Evolutionary conservation across 257 asterid species (phyloP), one percentile per base, ranked within the genome.

Genomic region (Fraxinus americana): DNA sequence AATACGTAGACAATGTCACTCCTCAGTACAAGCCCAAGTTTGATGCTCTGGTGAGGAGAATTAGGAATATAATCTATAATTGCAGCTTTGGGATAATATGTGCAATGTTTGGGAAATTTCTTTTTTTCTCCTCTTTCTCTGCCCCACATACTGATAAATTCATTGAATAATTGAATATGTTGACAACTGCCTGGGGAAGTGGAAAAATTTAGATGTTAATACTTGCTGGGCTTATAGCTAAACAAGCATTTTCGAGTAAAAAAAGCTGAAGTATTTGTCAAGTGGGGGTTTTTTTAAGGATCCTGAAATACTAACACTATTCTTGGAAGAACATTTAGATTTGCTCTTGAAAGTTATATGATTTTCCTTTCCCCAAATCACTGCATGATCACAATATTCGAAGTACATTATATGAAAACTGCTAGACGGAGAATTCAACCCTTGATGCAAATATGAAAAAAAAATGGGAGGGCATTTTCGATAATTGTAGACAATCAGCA

Each of bases 11-110:
- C 85, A 91, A 86, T 30, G 98, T 93, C 79, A 91, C 98, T 78
- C 98, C 96, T 70, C 84, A 93, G 83, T 93, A 90, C 86, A 89
- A 91, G 74, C 96, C 98, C 77, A 90, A 93, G 86, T 91, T 93
- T 81, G 97, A 91, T 57, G 89, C 92, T 48, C 86, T 93, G 97
- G 98, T 92, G 82, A 92, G 96, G 63, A 75, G 66, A 34, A 77
- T 72, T 45, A 34, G 65, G 75, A 72, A 72, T 38, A 13, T 27
- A 27, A 45, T 23, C 35, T 72, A 72, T 39, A 71, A 23, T 52
- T 72, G 29, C 16, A 63, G 69, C 34, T 63, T 63, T 25, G 35
- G 35, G 69, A 17, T 9, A 63, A 63, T 63, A 52, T 63, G 35
- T 63, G 27, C 7, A 61, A 63, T 25, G 5, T 30, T 63, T 63